A percentile compares a stretch with the other conserved stretches of the same genome.
phyloP scores from a whole-genome alignment of 495 filamentous ascomycete species.

The Coniosporium apollinis region DNA sequence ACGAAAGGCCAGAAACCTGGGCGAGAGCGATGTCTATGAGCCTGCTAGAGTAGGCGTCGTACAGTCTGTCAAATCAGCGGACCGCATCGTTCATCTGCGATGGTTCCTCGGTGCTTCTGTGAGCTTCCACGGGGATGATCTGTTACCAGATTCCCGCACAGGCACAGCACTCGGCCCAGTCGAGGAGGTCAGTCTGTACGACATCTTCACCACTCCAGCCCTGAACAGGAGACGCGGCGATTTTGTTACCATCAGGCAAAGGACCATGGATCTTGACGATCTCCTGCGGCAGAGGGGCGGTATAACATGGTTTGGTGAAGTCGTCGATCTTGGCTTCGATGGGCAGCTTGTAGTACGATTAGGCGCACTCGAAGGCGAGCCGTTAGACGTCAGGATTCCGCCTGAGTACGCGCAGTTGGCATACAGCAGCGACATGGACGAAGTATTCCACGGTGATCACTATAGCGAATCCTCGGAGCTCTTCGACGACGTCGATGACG shows the following conservation, averaged over 20 bases:
- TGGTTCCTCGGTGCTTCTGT: conserved; percentile 35
- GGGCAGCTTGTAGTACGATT: conserved; percentile 38
- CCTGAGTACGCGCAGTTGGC: conserved; percentile 28
- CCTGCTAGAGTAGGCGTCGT: conserved; percentile 39
- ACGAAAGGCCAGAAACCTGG: conserved; percentile 4
- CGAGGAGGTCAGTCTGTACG: conserved; percentile 42
- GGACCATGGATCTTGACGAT: background rate
- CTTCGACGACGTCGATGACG: conserved; percentile 1
- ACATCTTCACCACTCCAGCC: conserved; percentile 29
- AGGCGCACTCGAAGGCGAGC: conserved; percentile 21
- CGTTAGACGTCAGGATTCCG: conserved; percentile 32
- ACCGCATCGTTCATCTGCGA: conserved; percentile 35
- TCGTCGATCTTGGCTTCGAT: conserved; percentile 36
- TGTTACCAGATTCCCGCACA: conserved; percentile 20
- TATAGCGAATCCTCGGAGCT: background rate
- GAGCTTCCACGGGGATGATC: conserved; percentile 13
- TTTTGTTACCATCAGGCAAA: conserved; percentile 28
- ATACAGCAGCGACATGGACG: conserved; percentile 11
- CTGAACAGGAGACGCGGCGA: conserved; percentile 30
- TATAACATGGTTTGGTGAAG: conserved; percentile 38
- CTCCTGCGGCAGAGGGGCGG: no score
- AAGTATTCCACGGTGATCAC: conserved; percentile 21
- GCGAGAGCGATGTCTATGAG: conserved; percentile 9
- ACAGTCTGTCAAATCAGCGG: conserved; percentile 35
- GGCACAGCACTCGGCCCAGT: conserved; percentile 26